Evolutionary conservation across 768 basidiomycete species (phyloP).

Genomic region (Amanita molliuscula): DNA sequence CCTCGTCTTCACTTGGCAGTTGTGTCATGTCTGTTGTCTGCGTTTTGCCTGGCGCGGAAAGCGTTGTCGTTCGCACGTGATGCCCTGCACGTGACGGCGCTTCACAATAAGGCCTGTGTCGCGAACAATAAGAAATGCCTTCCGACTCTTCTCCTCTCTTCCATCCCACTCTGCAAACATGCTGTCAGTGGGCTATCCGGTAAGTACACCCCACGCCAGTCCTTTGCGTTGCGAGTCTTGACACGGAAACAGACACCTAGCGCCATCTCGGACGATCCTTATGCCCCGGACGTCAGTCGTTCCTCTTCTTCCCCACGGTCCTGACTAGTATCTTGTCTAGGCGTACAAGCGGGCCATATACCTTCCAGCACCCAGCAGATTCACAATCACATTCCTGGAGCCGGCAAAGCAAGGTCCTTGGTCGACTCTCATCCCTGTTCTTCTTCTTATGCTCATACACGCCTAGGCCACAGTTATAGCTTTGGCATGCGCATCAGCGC

Average conservation of each 20-base stretch:
- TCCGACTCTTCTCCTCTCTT: background rate
- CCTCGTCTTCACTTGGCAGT: conserved; percentile 9
- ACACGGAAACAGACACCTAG: background rate
- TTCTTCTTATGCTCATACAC: background rate
- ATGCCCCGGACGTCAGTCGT: background rate
- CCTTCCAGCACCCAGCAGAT: conserved; percentile 46
- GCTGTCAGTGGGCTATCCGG: background rate
- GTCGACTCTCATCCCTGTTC: background rate
- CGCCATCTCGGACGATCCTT: background rate
- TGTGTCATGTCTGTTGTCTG: background rate
- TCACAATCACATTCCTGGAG: conserved; percentile 46
- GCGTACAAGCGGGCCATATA: conserved; percentile 52
- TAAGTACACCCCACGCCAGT: background rate
- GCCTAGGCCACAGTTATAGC: conserved; percentile 38
- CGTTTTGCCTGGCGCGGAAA: background rate
- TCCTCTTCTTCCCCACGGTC: background rate
- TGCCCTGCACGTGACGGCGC: background rate
- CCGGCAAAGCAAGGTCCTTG: conserved; percentile 47
- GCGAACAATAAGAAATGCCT: conserved; percentile 3
- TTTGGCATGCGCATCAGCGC: conserved; percentile 57
- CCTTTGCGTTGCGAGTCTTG: background rate
- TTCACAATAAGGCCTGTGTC: background rate
- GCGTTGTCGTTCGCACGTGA: background rate
- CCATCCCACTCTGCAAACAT: background rate
- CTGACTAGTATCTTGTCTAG: conserved; percentile 21